A percentile compares a stretch with the other conserved stretches of the same genome.
phyloP scores from a whole-genome alignment of 495 filamentous ascomycete species.

The Neurospora sp. region DNA sequence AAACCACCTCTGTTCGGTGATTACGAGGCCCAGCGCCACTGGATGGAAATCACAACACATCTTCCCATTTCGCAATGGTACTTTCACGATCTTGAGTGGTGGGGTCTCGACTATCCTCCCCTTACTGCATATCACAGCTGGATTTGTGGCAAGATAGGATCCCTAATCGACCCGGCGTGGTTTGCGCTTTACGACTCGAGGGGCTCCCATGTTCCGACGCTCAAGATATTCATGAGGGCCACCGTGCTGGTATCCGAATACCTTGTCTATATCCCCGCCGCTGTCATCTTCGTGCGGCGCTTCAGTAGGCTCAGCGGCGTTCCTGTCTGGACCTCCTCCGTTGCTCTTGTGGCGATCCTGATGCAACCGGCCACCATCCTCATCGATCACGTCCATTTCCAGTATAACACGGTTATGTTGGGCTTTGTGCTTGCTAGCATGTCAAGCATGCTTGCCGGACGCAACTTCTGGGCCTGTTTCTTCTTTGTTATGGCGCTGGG shows the following conservation, averaged over 20 bases:
- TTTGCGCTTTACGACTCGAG: slow-evolving; percentile 82
- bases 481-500: slow-evolving; percentile 91
- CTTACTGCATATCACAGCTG: slow-evolving; percentile 97
- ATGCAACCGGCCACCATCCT: slow-evolving; percentile 89
- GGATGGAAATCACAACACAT: slow-evolving; percentile 93
- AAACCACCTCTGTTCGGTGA: slow-evolving; percentile 90
- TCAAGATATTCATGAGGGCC: slow-evolving; percentile 93
- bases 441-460: slow-evolving; percentile 76
- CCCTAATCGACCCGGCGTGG: slow-evolving; percentile 69
- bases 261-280: slow-evolving; percentile 75
- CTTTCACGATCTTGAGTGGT: slow-evolving; percentile 91
- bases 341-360: slow-evolving; percentile 80
- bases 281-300: slow-evolving; percentile 70
- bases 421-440: slow-evolving; percentile 77
- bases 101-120: slow-evolving; percentile 95
- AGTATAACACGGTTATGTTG: slow-evolving; percentile 98
- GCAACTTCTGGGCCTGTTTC: slow-evolving; percentile 76
- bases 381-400: slow-evolving; percentile 97
- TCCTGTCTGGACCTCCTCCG: slow-evolving; percentile 62
- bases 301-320: slow-evolving; percentile 64
- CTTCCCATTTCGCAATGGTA: slow-evolving; percentile 93
- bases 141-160: slow-evolving; percentile 79
- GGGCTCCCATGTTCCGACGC: slow-evolving; percentile 60
- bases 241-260: slow-evolving; percentile 87
- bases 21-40: slow-evolving; percentile 94